Evolutionary conservation across 2,329 filamentous ascomycete species (phyloP), one percentile per base, ranked within the genome.

Genomic region (Talaromyces sp.): DNA sequence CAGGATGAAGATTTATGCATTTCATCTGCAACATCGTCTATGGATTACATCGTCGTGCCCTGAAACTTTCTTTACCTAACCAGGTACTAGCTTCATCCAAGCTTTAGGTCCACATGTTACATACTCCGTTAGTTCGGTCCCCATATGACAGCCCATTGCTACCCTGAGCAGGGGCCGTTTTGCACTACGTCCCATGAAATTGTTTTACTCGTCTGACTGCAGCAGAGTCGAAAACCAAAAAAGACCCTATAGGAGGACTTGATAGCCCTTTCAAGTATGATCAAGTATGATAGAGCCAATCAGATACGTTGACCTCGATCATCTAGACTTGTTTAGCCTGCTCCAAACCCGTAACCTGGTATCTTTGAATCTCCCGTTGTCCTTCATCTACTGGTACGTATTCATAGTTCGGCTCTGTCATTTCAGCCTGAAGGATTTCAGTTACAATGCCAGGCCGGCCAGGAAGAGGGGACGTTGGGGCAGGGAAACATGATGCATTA

Each of bases 91-190:
- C 19, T 11, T 56, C 52, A 37, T 6, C n/a, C 52, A 56, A 56
- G 52, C 52, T 56, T 56, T 22, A 35, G 27, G 50, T 54, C 50
- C n/a, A 54, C 31, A 22, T 54, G 50, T 54, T 54, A 54, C 33
- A 39, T 16, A 56, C 52, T 56, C 11, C 33, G 33, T 37, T 56
- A 56, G 31, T 37, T 56, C 11, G 52, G 19, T 56, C 52, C 52
- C 52, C n/a, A 24, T 35, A 56, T 56, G 52, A 56, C 52, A 39
- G 31, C 11, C 50, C 52, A 22, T 37, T 56, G 33, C 52, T 56
- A 56, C 52, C 31, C 52, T 56, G 52, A 22, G n/a, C 19, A 56
- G 52, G 52, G 52, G 52, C 52, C 33, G 19, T 56, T 56, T 37
- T 56, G 52, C 52, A 56, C 19, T 39, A 14, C 16, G 47, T 31